Conservation (phyloP, 495 filamentous ascomycete genomes). For the Pseudoneurospora amorphoporcata region DNA sequence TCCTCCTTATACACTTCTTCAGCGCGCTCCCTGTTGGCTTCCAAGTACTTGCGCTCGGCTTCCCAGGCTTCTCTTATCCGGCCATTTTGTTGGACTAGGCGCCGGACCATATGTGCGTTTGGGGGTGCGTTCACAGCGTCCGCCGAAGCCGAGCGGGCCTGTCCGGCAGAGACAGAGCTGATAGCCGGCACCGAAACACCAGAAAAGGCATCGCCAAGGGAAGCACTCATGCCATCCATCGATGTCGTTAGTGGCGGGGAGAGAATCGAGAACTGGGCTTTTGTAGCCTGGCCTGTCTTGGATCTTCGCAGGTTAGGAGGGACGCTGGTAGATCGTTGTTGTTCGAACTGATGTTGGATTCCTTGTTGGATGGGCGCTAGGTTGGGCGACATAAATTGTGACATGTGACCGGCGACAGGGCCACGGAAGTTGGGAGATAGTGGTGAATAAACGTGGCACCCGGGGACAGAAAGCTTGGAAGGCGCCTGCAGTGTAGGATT, state of each 20-base stretch:
- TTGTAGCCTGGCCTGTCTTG: background rate
- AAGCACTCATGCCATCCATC: background rate
- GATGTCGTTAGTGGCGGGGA: background rate
- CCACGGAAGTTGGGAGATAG: slow-evolving; percentile 2
- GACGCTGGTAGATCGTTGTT: slow-evolving; percentile 9
- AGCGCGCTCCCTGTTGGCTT: slow-evolving; percentile 33
- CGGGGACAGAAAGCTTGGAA: background rate
- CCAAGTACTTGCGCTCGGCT: slow-evolving; percentile 33
- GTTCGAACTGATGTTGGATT: slow-evolving; percentile 8
- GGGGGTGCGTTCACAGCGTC: slow-evolving; percentile 15
- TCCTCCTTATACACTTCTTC: slow-evolving; percentile 39
- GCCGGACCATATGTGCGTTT: slow-evolving; percentile 23
- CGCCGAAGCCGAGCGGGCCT: slow-evolving; percentile 13
- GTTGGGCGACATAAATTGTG: background rate
- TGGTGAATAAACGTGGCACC: slow-evolving; percentile 6
- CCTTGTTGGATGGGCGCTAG: slow-evolving; percentile 7
- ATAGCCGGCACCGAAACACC: slow-evolving; percentile 5
- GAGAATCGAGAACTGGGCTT: background rate
- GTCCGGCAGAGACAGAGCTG: slow-evolving; percentile 11
- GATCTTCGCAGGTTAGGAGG: slow-evolving; percentile 9
- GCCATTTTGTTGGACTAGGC: slow-evolving; percentile 30
- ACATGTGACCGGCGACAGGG: slow-evolving; percentile 2
- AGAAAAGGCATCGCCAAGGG: background rate
- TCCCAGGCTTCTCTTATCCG: slow-evolving; percentile 34
- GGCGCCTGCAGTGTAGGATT: background rate